Base-by-base conservation (phyloP, 768 basidiomycete genomes). In the Megacollybia marginata region DNA sequence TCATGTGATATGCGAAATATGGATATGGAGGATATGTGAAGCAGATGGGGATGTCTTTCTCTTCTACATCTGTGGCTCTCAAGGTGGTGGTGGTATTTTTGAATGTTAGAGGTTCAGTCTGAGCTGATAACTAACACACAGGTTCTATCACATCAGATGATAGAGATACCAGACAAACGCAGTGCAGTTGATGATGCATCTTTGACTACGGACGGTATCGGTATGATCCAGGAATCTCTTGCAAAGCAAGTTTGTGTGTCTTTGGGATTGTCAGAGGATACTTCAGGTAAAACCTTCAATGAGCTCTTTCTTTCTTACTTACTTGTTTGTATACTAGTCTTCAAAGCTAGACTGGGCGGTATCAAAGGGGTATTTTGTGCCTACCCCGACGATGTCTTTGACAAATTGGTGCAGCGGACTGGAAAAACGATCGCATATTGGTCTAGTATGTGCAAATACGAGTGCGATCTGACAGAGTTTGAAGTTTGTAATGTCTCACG, bases 11-110 rank as follows among this genome's bases (percentile, higher is more conserved):
- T 31, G 35, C 47, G 5, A 46, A 47, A 16, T 46, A 33, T 23
- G 59, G 61, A 2, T 55, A 55, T 19, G 61, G 61, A 0, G 60
- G 59, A 47, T 62, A 61, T 32, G 51, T 58, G 2, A 59, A 59
- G 8, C 46, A 59, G 15, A 28, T 61, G 4, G 59, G 61, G 1
- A 42, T 62, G 8, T 58, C 57, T 0, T 62, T 62, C 47, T 61
- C 61, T 1, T 57, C 56, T 1, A 60, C 61, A 5, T 33, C 40
- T 15, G 51, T 44, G 2, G 49, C 52, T 1, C 4, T 54, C 18
- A 46, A 55, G 55, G 59, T 54, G 18, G 20, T 34, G 4, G n/a
- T 33, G 36, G 4, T 33, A 51, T 5, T 19, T 43, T 15, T 6
- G 23, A 23, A 20, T 45, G 6, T 10, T 28, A 2, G 2, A 18